phyloP scores from a whole-genome alignment of 345 rosid genomes.

The Eucalyptus urophylla region DNA sequence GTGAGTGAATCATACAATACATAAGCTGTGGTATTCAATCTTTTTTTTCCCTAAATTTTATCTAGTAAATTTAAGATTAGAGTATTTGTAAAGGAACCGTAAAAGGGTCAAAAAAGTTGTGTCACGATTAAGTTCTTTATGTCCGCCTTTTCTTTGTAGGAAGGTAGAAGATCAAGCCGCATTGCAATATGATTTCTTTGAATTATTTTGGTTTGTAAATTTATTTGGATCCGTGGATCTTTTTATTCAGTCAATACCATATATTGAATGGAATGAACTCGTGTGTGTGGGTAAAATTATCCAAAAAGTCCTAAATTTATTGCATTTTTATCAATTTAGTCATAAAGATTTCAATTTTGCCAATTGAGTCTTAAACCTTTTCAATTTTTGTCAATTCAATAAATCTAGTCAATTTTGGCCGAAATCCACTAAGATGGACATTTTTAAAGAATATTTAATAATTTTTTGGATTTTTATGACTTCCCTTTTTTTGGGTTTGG shows the following conservation, averaged over 20 bases:
- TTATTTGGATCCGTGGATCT: not conserved
- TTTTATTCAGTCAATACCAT: not conserved
- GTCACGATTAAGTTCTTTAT: not conserved
- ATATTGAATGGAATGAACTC: not conserved
- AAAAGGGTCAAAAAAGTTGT: not conserved
- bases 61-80: not conserved
- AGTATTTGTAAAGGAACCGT: not conserved
- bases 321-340: too few species aligned
- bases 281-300: not conserved
- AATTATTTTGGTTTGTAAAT: not conserved
- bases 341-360: accelerated
- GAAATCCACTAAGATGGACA: accelerated
- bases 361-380: accelerated
- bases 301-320: accelerated
- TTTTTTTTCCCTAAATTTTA: not conserved
- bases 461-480: too few species aligned
- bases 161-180: not conserved
- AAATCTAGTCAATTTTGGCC: accelerated
- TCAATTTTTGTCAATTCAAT: too few species aligned
- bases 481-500: too few species aligned
- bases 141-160: not conserved
- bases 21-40: not conserved
- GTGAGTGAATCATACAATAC: not conserved
- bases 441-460: too few species aligned
- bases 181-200: not conserved